Conservation (phyloP, 495 filamentous ascomycete genomes). For the Hyaloscypha bicolor region DNA sequence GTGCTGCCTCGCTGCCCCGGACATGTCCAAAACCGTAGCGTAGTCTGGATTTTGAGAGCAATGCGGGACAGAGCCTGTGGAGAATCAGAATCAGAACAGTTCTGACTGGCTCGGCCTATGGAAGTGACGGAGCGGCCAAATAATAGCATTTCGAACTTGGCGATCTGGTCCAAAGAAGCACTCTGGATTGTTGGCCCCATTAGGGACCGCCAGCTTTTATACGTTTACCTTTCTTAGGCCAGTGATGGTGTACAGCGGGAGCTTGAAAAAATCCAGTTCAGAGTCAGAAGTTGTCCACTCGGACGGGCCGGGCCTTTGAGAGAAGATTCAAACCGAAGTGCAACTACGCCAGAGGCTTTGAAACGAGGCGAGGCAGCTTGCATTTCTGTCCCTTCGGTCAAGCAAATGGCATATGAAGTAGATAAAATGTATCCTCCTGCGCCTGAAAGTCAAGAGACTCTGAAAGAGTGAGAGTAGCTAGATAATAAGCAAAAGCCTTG, state of each 20-base stretch:
- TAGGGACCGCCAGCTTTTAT: background rate
- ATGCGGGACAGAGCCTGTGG: background rate
- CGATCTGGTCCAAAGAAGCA: background rate
- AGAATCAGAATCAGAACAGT: background rate
- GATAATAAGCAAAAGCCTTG: background rate
- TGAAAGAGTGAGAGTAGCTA: background rate
- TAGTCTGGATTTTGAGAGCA: background rate
- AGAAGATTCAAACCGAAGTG: background rate
- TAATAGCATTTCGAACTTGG: background rate
- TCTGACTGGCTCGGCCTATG: background rate
- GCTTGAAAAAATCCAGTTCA: background rate
- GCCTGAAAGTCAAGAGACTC: background rate
- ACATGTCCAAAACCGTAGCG: background rate
- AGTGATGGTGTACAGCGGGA: background rate
- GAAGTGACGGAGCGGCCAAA: background rate
- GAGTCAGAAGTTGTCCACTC: background rate
- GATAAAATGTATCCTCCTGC: background rate
- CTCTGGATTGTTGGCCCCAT: background rate
- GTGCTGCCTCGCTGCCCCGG: background rate
- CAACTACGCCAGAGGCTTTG: too few relatives aligned
- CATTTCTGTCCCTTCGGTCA: too few relatives aligned
- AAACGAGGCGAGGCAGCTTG: too few relatives aligned
- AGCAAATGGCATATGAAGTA: too few relatives aligned
- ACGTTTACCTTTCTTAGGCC: background rate
- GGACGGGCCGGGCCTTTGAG: background rate